Evolutionary conservation across 1,284 basidiomycete species (phyloP), one percentile per base, ranked within the genome.

Genomic region (Ceratobasidium sp.): DNA sequence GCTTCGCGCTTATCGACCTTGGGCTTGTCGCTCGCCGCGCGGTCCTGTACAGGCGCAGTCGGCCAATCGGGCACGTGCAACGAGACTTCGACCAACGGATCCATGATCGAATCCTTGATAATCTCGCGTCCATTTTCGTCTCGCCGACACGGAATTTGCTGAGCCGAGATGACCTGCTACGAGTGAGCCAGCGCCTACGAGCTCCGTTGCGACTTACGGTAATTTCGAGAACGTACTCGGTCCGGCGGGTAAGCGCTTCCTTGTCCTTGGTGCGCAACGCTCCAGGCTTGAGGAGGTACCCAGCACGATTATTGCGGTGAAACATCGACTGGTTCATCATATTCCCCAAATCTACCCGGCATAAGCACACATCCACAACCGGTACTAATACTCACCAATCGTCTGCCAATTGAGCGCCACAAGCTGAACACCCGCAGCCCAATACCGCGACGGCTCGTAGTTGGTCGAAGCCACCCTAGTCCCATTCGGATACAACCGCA

Each of bases 351-450:
- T 96, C 93, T 93, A 75, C 13, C 38, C 34, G 54, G 38, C 25
- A 31, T 71, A 12, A 34, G 40, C 29, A 15, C 4, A 20, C 35
- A n/a, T 17, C 27, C 55, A 57, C 34, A 15, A 15, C 38, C 22
- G 20, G 15, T 8, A 47, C 45, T n/a, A 54, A 12, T 4, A 79
- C 85, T 68, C 73, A 94, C 93, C 94, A 74, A 90, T 90, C 0
- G 95, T 99, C 79, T 99, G 97, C 93, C 95, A 98, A 78, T 99
- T 99, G 71, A 99, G 85, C 5, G 97, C 94, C 0, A 97, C 95
- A n/a, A 99, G 79, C 79, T 99, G 96, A 17, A 89, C 88, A 0
- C 96, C 96, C 0, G 89, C 88, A 0, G 87, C 86, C 96, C 96
- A 99, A 78, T 88, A 94, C 42, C 90, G 85, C 78, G 93, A 88